These are phyloP conservation scores for Fusarium anthophilum DNA, from an alignment of 2,329 filamentous ascomycete genomes.

Conservation along the genomic window DNA sequence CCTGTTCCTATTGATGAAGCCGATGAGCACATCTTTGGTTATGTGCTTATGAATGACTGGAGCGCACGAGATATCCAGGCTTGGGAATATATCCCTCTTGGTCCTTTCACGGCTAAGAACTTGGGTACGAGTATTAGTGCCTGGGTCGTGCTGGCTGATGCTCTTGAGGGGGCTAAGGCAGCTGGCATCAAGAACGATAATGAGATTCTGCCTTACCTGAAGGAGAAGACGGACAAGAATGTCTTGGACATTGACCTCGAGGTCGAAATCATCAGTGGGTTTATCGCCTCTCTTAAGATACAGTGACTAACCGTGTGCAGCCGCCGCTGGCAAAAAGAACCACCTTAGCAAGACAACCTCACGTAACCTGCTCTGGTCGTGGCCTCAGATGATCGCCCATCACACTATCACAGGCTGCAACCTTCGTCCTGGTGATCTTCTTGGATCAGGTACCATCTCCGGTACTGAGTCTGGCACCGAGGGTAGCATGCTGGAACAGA, in stretches of 20 bases:
- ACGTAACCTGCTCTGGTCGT: conserved; percentile 75
- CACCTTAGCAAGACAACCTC: conserved; percentile 49
- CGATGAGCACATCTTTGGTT: conserved; percentile 75
- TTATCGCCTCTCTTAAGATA: fast-evolving
- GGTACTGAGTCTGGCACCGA: conserved; percentile 71
- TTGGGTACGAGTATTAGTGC: conserved; percentile 68
- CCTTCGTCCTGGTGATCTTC: conserved; percentile 76
- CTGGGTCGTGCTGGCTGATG: conserved; percentile 70
- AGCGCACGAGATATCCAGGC: conserved; percentile 69
- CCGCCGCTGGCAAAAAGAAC: conserved; percentile 45
- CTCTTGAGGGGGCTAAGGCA: conserved; percentile 52
- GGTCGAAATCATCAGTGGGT: conserved; percentile 52
- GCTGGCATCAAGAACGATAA: conserved; percentile 47
- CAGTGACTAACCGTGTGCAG: conserved; percentile 31
- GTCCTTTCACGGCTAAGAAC: conserved; percentile 70
- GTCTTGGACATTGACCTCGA: conserved; percentile 51
- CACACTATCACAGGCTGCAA: conserved; percentile 82
- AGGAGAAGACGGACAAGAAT: conserved; percentile 59
- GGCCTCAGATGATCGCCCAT: conserved; percentile 85
- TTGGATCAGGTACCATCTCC: conserved; percentile 81
- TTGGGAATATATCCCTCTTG: conserved; percentile 69
- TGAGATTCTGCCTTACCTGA: conserved; percentile 56
- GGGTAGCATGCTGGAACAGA: conserved; percentile 79
- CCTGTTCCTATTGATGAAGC: conserved; percentile 74
- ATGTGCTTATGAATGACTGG: conserved; percentile 73